Evolutionary conservation across 1,284 basidiomycete species (phyloP).

Genomic region (Pseudozyma pruni): DNA sequence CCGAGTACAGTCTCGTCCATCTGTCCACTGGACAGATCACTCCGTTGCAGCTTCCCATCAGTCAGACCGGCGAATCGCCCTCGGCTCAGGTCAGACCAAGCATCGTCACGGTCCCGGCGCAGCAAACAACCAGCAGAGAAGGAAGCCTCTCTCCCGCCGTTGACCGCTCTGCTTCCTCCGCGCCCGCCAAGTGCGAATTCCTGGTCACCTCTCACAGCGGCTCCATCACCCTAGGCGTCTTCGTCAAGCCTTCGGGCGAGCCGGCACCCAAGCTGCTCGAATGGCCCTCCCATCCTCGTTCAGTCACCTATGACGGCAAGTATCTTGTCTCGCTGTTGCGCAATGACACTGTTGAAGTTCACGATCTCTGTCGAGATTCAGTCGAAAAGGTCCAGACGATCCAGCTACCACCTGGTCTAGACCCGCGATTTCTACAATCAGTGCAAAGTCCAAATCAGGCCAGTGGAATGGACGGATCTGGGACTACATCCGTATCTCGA

Average conservation of each 20-base stretch:
- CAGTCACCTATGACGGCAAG: conserved; percentile 48
- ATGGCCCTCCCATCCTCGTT: conserved; percentile 65
- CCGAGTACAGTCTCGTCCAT: conserved; percentile 61
- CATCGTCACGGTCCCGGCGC: conserved; percentile 53
- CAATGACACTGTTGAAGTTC: conserved; percentile 62
- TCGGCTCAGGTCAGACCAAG: conserved; percentile 60
- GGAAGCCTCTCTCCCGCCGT: conserved; percentile 17
- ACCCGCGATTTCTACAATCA: conserved; percentile 54
- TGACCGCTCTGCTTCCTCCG: conserved; percentile 4
- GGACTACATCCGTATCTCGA: background rate
- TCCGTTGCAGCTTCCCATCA: conserved; percentile 64
- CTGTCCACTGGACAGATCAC: conserved; percentile 48
- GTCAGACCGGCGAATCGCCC: conserved; percentile 56
- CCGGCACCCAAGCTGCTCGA: conserved; percentile 63
- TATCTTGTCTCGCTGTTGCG: conserved; percentile 59
- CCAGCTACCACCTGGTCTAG: conserved; percentile 46
- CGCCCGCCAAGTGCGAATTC: conserved; percentile 50
- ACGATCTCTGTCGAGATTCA: conserved; percentile 35
- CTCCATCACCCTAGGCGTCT: conserved; percentile 61
- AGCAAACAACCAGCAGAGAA: conserved; percentile 1
- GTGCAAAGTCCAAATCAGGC: conserved; percentile 9
- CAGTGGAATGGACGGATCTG: background rate
- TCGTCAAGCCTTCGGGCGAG: conserved; percentile 61
- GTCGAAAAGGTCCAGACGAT: conserved; percentile 46
- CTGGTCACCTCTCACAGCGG: conserved; percentile 64